phyloP scores from a whole-genome alignment of 2,329 filamentous ascomycete genomes.

The Gaeumannomyces tritici region DNA sequence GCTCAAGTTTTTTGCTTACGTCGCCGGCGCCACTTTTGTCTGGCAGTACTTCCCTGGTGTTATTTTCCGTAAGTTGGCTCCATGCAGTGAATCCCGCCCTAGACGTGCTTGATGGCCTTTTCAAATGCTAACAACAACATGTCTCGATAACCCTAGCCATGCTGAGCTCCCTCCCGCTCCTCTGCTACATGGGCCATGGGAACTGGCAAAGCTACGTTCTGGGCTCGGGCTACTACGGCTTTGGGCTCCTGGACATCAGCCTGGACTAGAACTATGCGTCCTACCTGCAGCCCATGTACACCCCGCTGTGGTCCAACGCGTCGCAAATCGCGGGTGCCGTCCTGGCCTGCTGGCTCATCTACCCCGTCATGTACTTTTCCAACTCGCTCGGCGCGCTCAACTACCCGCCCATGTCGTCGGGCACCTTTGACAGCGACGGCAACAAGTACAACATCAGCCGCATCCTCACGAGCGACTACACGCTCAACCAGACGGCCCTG shows the following conservation, averaged over 20 bases:
- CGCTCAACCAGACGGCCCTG: slow-evolving; percentile 17
- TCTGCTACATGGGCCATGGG: slow-evolving; percentile 21
- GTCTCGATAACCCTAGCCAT: slow-evolving; percentile 4
- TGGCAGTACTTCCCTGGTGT: slow-evolving; percentile 21
- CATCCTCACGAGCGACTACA: slow-evolving; percentile 16
- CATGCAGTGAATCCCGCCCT: slow-evolving; percentile 10
- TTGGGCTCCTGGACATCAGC: slow-evolving; percentile 18
- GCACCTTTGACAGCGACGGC: slow-evolving; percentile 16
- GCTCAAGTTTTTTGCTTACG: slow-evolving; percentile 16
- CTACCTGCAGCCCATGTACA: slow-evolving; percentile 13
- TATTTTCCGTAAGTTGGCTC: slow-evolving; percentile 15
- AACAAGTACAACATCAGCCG: slow-evolving; percentile 16
- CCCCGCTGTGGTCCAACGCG: slow-evolving; percentile 13
- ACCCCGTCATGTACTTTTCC: slow-evolving; percentile 15
- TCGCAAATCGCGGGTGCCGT: slow-evolving; percentile 11
- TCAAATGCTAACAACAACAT: not conserved
- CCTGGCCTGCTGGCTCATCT: slow-evolving; percentile 11
- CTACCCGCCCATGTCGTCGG: slow-evolving; percentile 13
- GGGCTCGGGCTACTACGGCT: slow-evolving; percentile 19
- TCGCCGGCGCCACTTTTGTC: slow-evolving; percentile 15
- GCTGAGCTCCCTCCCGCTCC: slow-evolving; percentile 12
- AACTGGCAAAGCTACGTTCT: slow-evolving; percentile 20
- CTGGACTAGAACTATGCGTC: slow-evolving; percentile 19
- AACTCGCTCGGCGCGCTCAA: slow-evolving; percentile 12
- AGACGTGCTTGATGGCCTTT: no score